These are phyloP conservation scores for Solidago caesia DNA, from an alignment of 129 eudicot genomes.

Conservation along the genomic window DNA sequence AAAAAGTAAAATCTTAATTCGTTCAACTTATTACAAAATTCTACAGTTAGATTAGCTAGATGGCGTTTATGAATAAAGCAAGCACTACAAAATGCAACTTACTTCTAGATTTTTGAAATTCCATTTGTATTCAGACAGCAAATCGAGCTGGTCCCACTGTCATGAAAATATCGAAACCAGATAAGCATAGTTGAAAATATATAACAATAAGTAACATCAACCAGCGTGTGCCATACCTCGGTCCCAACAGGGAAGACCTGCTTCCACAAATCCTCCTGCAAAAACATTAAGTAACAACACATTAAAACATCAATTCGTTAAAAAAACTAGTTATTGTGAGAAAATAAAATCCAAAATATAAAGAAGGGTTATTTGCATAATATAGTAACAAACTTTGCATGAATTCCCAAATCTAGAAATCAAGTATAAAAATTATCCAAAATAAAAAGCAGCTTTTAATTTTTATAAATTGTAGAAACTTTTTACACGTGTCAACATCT, in stretches of 20 bases:
- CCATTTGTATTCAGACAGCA: constrained; percentile 91
- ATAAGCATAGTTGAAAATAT: not conserved
- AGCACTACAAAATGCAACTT: constrained; percentile 31
- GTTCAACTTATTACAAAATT: not conserved
- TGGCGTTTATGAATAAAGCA: not conserved
- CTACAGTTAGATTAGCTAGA: not conserved
- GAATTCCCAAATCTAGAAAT: too few species aligned
- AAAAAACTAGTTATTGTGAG: not conserved
- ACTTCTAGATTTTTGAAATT: constrained; percentile 84
- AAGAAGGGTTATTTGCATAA: too few species aligned
- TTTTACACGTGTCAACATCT: too few species aligned
- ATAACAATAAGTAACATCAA: constrained; percentile 4
- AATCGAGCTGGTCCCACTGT: constrained; percentile 97
- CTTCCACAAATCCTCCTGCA: constrained; percentile 95
- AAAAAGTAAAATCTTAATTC: not conserved
- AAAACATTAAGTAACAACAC: constrained; percentile 17
- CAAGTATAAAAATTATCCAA: too few species aligned
- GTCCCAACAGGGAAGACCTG: constrained; percentile 95
- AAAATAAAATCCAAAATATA: too few species aligned
- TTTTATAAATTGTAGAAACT: too few species aligned
- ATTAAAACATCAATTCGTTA: not conserved
- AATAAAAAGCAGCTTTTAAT: too few species aligned
- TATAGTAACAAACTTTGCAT: too few species aligned
- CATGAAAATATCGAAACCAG: not conserved
- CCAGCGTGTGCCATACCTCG: constrained; percentile 51